These are phyloP conservation scores for Austroboletus niveus DNA, from an alignment of 1,284 basidiomycete species.

Conservation along the genomic window DNA sequence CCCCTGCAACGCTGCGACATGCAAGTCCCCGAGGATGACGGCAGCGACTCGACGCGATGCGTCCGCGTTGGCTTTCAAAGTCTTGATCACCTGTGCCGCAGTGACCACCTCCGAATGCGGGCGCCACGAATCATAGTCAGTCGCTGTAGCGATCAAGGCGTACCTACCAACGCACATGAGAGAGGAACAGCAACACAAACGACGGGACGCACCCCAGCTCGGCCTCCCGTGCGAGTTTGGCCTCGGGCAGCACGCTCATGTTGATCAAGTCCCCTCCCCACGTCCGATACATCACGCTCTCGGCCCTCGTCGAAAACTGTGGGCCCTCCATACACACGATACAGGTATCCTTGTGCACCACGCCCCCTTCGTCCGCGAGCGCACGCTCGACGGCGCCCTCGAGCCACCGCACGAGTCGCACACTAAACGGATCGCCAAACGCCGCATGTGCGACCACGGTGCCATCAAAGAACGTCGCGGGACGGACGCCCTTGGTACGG, in stretches of 20 bases:
- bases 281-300: slow-evolving; percentile 90
- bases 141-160: slow-evolving; percentile 86
- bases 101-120: slow-evolving; percentile 81
- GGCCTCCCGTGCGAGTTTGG: slow-evolving; percentile 93
- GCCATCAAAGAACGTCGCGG: slow-evolving; percentile 85
- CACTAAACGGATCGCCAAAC: slow-evolving; percentile 90
- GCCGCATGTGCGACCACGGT: slow-evolving; percentile 89
- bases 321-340: slow-evolving; percentile 98
- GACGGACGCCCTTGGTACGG: slow-evolving; percentile 89
- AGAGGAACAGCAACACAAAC: not conserved
- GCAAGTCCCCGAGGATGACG: slow-evolving; percentile 76
- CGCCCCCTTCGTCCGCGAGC: slow-evolving; percentile 53
- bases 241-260: slow-evolving; percentile 95
- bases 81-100: slow-evolving; percentile 86
- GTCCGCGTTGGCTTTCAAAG: slow-evolving; percentile 81
- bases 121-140: slow-evolving; percentile 91
- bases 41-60: slow-evolving; percentile 77
- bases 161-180: slow-evolving; percentile 46
- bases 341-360: slow-evolving; percentile 78
- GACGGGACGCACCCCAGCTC: slow-evolving; percentile 71
- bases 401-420: slow-evolving; percentile 67
- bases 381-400: slow-evolving; percentile 65
- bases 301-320: slow-evolving; percentile 92
- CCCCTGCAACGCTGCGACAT: slow-evolving; percentile 52
- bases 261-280: slow-evolving; percentile 96